Conservation (phyloP, 2,329 filamentous ascomycete species). For the Sporothrix luriei region DNA sequence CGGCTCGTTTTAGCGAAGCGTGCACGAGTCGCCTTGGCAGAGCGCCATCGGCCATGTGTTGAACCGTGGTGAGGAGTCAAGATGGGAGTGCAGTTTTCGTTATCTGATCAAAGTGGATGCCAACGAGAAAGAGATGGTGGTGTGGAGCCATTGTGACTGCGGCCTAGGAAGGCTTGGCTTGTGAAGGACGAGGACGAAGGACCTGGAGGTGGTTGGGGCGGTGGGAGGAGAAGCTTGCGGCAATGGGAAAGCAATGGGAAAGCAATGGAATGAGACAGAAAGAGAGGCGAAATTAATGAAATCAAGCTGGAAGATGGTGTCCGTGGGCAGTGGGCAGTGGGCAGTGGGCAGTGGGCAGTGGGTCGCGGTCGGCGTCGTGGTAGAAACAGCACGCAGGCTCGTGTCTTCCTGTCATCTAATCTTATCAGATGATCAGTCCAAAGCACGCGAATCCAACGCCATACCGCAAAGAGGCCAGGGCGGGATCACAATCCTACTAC, state of each 20-base stretch:
- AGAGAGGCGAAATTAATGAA: neutral
- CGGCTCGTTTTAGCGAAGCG: neutral
- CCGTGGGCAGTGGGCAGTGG: no score
- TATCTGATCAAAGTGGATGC: conserved; percentile 23
- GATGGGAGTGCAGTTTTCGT: neutral
- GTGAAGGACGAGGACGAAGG: neutral
- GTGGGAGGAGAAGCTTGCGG: no score
- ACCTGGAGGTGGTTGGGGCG: neutral
- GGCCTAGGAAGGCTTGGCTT: conserved; percentile 8
- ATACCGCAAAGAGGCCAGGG: neutral
- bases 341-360: no score
- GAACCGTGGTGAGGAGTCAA: neutral
- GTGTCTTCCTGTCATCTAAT: conserved; percentile 29
- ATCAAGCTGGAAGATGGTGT: no score
- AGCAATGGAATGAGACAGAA: neutral
- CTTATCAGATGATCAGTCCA: conserved; percentile 37
- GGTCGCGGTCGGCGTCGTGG: neutral
- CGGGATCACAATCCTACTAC: neutral
- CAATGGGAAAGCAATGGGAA: neutral
- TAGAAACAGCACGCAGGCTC: neutral
- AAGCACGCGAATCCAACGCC: neutral
- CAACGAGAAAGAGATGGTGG: neutral
- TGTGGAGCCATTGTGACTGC: conserved; percentile 2
- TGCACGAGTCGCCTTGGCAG: conserved; percentile 15
- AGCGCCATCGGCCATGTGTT: neutral